Percentiles rank a stretch among this genome's conserved stretches.
Conservation (phyloP, 805 yeast species). For the Nadsonia fulvescens region DNA sequence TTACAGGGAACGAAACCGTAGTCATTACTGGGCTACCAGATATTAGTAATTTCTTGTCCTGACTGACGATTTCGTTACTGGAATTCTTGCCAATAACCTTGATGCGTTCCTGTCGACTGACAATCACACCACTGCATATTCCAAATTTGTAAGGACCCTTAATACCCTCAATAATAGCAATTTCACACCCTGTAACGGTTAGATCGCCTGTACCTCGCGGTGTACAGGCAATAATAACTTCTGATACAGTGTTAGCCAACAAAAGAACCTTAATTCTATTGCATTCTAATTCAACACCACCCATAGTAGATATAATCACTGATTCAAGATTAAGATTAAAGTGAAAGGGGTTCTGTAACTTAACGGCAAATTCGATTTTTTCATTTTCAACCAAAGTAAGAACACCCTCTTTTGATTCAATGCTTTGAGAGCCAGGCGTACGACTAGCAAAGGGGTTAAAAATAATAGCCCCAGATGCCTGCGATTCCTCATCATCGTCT, state of each 20-base stretch:
- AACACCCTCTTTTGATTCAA: too few species aligned
- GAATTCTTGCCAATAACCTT: too few species aligned
- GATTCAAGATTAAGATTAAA: slow-evolving; percentile 29
- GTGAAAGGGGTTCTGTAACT: slow-evolving; percentile 62
- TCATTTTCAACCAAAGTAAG: slow-evolving; percentile 38
- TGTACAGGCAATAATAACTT: slow-evolving; percentile 10
- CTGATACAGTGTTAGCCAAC: slow-evolving; percentile 13
- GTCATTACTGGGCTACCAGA: slow-evolving; percentile 1
- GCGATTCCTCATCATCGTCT: too few species aligned
- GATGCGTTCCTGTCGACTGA: too few species aligned
- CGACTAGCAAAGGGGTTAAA: slow-evolving; percentile 6
- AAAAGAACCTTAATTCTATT: slow-evolving; percentile 14
- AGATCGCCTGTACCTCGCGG: slow-evolving; percentile 31
- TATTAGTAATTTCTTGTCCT: too few species aligned
- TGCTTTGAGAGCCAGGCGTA: slow-evolving; percentile 1
- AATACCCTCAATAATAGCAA: slow-evolving; percentile 21
- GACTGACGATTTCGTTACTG: too few species aligned
- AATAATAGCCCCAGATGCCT: slow-evolving; percentile 10
- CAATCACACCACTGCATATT: too few species aligned
- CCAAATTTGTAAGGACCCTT: slow-evolving; percentile 1
- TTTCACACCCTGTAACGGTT: slow-evolving; percentile 30
- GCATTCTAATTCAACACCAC: too few species aligned
- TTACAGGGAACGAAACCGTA: slow-evolving; percentile 14
- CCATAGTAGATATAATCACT: slow-evolving; percentile 10
- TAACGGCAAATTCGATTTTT: slow-evolving; percentile 34